These are phyloP conservation scores for Fusarium nodosum DNA, from an alignment of 2,329 filamentous ascomycete genomes.

Conservation along the genomic window DNA sequence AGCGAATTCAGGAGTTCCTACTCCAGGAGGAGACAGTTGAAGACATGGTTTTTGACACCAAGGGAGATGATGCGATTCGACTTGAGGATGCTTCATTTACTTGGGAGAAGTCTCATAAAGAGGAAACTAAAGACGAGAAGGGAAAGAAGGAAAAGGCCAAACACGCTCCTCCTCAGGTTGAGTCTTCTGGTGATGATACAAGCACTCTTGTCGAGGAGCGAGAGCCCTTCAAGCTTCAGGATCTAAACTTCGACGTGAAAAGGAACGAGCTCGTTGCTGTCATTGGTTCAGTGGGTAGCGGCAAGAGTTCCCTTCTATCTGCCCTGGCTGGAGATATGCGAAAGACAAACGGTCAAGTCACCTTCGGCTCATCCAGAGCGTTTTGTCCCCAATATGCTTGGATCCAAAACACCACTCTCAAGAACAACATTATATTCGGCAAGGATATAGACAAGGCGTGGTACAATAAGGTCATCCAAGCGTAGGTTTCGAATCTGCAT, in stretches of 20 bases:
- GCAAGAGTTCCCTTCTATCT: conserved; percentile 90
- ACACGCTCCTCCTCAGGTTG: conserved; percentile 46
- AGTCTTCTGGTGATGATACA: conserved; percentile 60
- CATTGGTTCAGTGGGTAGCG: conserved; percentile 90
- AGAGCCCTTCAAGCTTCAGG: conserved; percentile 79
- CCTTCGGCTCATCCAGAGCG: conserved; percentile 82
- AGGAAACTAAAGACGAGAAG: conserved; percentile 60
- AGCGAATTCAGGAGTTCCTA: conserved; percentile 89
- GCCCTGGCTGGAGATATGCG: conserved; percentile 96
- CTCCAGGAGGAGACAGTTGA: conserved; percentile 87
- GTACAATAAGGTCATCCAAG: conserved; percentile 87
- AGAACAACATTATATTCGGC: conserved; percentile 92
- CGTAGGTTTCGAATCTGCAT: conserved; percentile 58
- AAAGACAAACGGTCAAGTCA: conserved; percentile 79
- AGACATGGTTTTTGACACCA: conserved; percentile 68
- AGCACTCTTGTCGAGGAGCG: conserved; percentile 70
- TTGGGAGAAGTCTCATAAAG: conserved; percentile 79
- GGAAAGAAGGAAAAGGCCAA: conserved; percentile 59
- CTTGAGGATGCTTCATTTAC: conserved; percentile 83
- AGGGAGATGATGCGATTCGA: conserved; percentile 77
- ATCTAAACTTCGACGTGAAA: conserved; percentile 75
- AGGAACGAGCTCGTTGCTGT: conserved; percentile 84
- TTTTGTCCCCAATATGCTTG: conserved; percentile 98
- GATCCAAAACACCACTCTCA: conserved; percentile 93
- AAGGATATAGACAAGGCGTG: conserved; percentile 80